Conservation (phyloP, 352 stramenopile species). For the Phytopythium cucurbitacearum region DNA sequence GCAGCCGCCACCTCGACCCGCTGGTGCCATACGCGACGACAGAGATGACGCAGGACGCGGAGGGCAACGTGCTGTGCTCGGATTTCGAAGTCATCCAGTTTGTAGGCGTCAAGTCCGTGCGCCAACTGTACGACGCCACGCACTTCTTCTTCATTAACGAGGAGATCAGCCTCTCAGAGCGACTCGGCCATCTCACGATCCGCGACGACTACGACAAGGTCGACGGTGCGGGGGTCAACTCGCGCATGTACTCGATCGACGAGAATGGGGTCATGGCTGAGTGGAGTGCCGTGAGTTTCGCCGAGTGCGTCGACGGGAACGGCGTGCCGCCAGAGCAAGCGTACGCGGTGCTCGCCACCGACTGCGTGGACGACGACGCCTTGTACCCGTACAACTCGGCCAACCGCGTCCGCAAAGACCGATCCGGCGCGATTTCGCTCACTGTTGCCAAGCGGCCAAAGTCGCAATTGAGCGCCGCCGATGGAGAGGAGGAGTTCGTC, state of each 20-base stretch:
- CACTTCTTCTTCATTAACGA: slow-evolving; percentile 32
- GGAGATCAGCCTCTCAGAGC: slow-evolving; percentile 29
- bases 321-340: slow-evolving; percentile 8
- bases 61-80: slow-evolving; percentile 17
- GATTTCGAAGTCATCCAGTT: slow-evolving; percentile 22
- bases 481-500: slow-evolving; percentile 3
- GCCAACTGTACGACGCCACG: slow-evolving; percentile 25
- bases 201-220: slow-evolving; percentile 20
- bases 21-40: no score
- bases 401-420: slow-evolving; percentile 18
- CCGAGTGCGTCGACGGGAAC: slow-evolving; percentile 22
- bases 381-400: slow-evolving; percentile 31
- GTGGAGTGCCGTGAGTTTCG: slow-evolving; percentile 8
- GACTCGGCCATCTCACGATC: slow-evolving; percentile 19
- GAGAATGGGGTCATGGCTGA: slow-evolving; percentile 17
- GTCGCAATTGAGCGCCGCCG: no score
- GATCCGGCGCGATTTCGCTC: slow-evolving; percentile 19
- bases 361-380: slow-evolving; percentile 41
- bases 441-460: slow-evolving; percentile 5
- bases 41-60: slow-evolving; percentile 13
- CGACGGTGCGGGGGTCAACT: slow-evolving; percentile 12
- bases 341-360: slow-evolving; percentile 29
- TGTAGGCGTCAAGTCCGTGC: slow-evolving; percentile 17
- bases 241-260: not conserved
- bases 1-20: slow-evolving; percentile 5